Evolutionary conservation across 768 basidiomycete species (phyloP), one percentile per base, ranked within the genome.

Genomic region (Artomyces pyxidatus): DNA sequence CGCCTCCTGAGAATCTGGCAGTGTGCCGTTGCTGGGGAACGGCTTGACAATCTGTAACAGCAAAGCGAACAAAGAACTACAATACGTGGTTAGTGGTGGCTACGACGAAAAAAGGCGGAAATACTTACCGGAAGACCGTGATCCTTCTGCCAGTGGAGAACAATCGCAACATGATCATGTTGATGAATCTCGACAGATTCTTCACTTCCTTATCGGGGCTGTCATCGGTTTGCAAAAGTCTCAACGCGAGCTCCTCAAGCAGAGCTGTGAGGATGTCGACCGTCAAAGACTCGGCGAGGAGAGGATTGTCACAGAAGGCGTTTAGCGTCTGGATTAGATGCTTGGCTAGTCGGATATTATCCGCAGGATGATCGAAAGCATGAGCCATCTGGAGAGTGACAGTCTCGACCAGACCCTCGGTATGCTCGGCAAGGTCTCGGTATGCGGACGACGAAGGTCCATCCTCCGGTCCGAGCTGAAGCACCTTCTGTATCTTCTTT

Each of bases 321-420:
- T 94, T 93, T 25, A 97, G 77, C 0, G 94, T 94, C 65, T 97
- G 94, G 54, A 98, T 95, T 46, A 98, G 78, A 65, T 98, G 96
- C 66, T 99, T 99, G 41, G 94, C 91, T 8, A 99, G 73, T 35
- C 96, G 80, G 69, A 96, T 93, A 59, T 91, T 90, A 54, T 87
- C 83, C 25, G 86, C 81, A 2, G 83, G 83, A 41, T 79, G 77
- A 45, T 92, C 88, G 61, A 97, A 98, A 17, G 92, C 82, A 63
- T 91, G 88, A 9, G 87, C 78, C 88, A 95, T 90, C 60, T 94
- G 88, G 22, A 88, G 72, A 3, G 88, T 87, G 59, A 99, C 84
- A 1, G 90, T 91, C 62, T 94, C 90, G 27, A 95, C 79, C 38
- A 99, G 69, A 12, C 88, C 86, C 64, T 92, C 81, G 10, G 85